Conservation (phyloP, 192 early-diverging fungal species). For the Cladochytrium replicatum region DNA sequence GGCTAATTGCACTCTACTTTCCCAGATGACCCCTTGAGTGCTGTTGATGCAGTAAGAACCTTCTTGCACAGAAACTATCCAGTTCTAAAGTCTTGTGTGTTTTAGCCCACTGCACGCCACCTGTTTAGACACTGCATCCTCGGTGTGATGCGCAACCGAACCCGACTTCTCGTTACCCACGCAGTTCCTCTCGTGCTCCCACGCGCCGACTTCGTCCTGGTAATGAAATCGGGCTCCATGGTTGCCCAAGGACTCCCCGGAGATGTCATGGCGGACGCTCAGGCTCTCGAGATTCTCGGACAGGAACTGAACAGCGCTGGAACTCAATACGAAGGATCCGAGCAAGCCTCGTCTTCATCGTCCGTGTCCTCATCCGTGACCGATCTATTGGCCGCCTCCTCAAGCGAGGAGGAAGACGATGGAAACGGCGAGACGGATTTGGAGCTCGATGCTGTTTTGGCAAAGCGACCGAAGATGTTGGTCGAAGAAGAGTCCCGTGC, state of each 20-base stretch:
- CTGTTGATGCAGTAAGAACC: constrained; percentile 58
- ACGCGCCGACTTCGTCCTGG: constrained; percentile 15
- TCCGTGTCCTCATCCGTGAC: no score
- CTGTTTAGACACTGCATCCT: constrained; percentile 61
- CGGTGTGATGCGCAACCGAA: constrained; percentile 58
- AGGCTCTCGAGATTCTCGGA: neutral
- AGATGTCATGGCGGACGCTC: constrained; percentile 2
- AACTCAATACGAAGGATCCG: no score
- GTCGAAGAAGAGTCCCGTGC: constrained; percentile 29
- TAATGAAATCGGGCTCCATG: constrained; percentile 4
- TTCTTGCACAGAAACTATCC: neutral
- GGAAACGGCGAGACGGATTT: neutral
- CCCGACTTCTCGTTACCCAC: constrained; percentile 77
- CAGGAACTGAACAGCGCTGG: no score
- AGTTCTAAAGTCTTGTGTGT: no score
- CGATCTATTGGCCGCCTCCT: neutral
- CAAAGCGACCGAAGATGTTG: constrained; percentile 9
- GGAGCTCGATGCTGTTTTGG: neutral
- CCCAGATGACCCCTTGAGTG: constrained; percentile 56
- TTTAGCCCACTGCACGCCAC: constrained; percentile 83
- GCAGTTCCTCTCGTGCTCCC: constrained; percentile 20
- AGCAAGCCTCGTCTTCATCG: no score
- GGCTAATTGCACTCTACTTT: constrained; percentile 19
- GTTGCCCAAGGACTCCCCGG: neutral
- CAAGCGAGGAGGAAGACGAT: constrained; percentile 4